These are phyloP conservation scores for Diaporthe caulivora DNA, from an alignment of 2,329 filamentous ascomycete species.

Conservation along the genomic window DNA sequence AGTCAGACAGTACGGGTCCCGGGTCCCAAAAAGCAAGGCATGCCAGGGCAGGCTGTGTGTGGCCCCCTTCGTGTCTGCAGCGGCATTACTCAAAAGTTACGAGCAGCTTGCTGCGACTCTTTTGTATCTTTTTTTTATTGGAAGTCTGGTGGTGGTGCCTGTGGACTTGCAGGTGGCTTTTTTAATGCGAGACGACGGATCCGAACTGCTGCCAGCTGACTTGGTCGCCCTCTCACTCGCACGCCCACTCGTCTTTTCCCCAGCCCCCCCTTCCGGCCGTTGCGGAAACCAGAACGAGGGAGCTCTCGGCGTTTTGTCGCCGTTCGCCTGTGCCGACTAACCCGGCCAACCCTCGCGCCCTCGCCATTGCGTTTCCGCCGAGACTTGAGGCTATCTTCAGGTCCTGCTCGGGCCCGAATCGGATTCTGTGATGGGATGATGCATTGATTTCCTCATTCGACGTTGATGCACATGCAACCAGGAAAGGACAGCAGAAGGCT, in stretches of 20 bases:
- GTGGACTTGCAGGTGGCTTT: not conserved
- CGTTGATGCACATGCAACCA: not conserved
- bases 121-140: not conserved
- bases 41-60: not conserved
- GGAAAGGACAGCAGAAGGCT: not conserved
- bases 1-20: not conserved
- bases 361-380: slow-evolving; percentile 1
- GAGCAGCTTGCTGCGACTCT: not conserved
- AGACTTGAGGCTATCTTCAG: not conserved
- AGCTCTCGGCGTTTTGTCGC: not conserved
- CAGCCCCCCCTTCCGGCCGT: slow-evolving; percentile 11
- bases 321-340: not conserved
- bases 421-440: not conserved
- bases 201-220: not conserved
- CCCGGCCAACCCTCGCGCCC: not conserved
- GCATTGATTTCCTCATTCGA: not conserved
- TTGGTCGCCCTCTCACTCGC: not conserved
- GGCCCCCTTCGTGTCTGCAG: slow-evolving; percentile 9
- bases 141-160: not conserved
- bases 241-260: not conserved
- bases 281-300: not conserved
- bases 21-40: not conserved
- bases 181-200: slow-evolving; percentile 2
- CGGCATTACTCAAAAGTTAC: slow-evolving; percentile 16
- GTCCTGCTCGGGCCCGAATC: not conserved